These are phyloP conservation scores for Phaeoacremonium minimum DNA, from an alignment of 2,329 filamentous ascomycete genomes.

Conservation along the genomic window DNA sequence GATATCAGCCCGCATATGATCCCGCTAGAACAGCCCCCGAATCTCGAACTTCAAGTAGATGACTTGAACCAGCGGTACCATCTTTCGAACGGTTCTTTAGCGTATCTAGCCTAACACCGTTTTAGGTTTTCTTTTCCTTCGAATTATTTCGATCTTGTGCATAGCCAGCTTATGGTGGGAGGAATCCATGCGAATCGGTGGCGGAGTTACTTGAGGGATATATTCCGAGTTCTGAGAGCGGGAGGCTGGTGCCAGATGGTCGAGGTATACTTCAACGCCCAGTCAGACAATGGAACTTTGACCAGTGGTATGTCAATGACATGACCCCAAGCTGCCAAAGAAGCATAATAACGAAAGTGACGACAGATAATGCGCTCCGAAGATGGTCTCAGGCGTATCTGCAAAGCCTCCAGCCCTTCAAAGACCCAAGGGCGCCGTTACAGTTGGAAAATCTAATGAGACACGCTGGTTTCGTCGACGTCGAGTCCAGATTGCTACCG, in stretches of 20 bases:
- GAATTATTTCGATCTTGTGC: conserved; percentile 72
- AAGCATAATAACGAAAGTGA: neutral
- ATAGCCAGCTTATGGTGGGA: conserved; percentile 68
- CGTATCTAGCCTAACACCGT: no score
- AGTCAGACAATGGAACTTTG: conserved; percentile 80
- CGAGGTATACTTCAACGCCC: conserved; percentile 82
- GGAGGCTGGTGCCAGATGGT: conserved; percentile 85
- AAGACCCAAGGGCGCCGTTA: conserved; percentile 62
- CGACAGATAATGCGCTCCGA: conserved; percentile 56
- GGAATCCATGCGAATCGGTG: conserved; percentile 72
- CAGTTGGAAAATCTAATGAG: conserved; percentile 55
- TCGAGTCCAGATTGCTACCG: conserved; percentile 61
- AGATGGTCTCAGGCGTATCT: conserved; percentile 66
- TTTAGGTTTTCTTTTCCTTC: neutral
- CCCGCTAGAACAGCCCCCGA: conserved; percentile 59
- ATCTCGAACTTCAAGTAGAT: conserved; percentile 68
- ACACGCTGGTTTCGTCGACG: conserved; percentile 61
- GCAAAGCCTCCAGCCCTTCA: conserved; percentile 55
- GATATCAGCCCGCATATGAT: conserved; percentile 69
- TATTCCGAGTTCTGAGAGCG: conserved; percentile 65
- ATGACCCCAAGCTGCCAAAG: conserved; percentile 63
- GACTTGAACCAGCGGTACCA: conserved; percentile 61
- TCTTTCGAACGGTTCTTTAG: no score
- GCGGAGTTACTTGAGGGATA: conserved; percentile 71
- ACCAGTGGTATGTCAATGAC: conserved; percentile 51